Evolutionary conservation across 164 flowering plant species (phyloP).

Genomic region (Stephania japonica): DNA sequence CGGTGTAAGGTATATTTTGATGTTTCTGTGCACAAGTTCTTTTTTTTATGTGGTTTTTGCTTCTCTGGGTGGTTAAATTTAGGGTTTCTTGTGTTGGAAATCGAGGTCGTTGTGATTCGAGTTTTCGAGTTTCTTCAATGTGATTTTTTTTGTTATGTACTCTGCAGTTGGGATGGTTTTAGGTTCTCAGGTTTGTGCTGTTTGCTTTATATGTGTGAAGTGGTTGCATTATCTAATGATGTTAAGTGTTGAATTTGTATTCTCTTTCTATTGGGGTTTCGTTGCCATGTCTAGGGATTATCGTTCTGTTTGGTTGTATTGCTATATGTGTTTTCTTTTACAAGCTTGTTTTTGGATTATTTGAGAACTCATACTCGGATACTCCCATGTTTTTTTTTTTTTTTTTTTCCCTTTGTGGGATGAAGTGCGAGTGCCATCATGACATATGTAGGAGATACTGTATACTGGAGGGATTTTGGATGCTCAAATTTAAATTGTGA

Average conservation of each 20-base stretch:
- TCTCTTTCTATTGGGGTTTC: not conserved
- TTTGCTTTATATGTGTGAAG: too few relatives aligned
- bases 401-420: not conserved
- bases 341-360: not conserved
- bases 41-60: not conserved
- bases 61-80: not conserved
- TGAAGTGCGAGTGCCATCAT: not conserved
- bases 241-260: too few relatives aligned
- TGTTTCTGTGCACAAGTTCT: not conserved
- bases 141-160: not conserved
- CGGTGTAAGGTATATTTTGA: conserved; percentile 60
- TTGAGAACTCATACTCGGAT: too few relatives aligned
- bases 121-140: not conserved
- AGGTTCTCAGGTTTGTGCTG: too few relatives aligned
- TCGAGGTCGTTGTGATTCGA: not conserved
- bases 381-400: too few relatives aligned
- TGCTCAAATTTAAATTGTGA: not conserved
- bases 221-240: too few relatives aligned
- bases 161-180: too few relatives aligned
- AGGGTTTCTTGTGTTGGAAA: not conserved
- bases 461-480: not conserved
- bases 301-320: not conserved
- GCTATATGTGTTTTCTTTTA: not conserved
- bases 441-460: not conserved
- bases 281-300: not conserved